Conservation (phyloP, 805 yeast species). For the Wickerhamiella australiensis region DNA sequence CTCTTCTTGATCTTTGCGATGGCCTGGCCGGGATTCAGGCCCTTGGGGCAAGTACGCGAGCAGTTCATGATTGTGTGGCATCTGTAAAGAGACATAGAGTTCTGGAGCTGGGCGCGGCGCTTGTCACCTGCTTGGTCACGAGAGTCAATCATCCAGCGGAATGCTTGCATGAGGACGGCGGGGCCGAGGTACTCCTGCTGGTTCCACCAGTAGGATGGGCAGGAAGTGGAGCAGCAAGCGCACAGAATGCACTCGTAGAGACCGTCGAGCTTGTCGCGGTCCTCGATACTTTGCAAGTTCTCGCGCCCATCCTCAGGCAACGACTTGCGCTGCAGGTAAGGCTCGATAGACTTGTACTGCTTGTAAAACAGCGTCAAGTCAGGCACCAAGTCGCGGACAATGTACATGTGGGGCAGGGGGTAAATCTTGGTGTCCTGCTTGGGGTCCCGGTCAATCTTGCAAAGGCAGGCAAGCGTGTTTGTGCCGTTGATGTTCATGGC, state of each 20-base stretch:
- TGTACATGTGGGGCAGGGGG: constrained; percentile 97
- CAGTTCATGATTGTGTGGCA: constrained; percentile 99
- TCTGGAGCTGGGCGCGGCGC: constrained; percentile 84
- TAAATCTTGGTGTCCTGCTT: constrained; percentile 73
- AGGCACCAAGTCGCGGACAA: constrained; percentile 93
- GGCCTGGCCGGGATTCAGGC: constrained; percentile 94
- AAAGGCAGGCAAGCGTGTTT: constrained; percentile 92
- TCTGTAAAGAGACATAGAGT: constrained; percentile 95
- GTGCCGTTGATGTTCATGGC: constrained; percentile 99
- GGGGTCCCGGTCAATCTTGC: constrained; percentile 77
- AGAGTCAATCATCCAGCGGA: constrained; percentile 95
- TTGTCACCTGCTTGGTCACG: constrained; percentile 78
- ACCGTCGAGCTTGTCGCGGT: constrained; percentile 93
- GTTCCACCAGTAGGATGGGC: constrained; percentile 99
- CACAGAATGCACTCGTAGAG: constrained; percentile 94
- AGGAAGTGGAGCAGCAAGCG: constrained; percentile 97
- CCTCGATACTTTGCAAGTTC: constrained; percentile 79
- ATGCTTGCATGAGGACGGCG: constrained; percentile 97
- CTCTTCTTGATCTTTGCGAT: constrained; percentile 94
- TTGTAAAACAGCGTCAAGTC: constrained; percentile 95
- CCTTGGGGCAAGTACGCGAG: constrained; percentile 96
- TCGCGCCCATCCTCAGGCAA: constrained; percentile 86
- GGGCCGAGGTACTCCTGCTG: constrained; percentile 98
- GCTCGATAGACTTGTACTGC: constrained; percentile 97
- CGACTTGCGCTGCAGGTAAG: constrained; percentile 74